Base-by-base conservation (phyloP, 2,329 filamentous ascomycete species). In the Colletotrichum sp. region DNA sequence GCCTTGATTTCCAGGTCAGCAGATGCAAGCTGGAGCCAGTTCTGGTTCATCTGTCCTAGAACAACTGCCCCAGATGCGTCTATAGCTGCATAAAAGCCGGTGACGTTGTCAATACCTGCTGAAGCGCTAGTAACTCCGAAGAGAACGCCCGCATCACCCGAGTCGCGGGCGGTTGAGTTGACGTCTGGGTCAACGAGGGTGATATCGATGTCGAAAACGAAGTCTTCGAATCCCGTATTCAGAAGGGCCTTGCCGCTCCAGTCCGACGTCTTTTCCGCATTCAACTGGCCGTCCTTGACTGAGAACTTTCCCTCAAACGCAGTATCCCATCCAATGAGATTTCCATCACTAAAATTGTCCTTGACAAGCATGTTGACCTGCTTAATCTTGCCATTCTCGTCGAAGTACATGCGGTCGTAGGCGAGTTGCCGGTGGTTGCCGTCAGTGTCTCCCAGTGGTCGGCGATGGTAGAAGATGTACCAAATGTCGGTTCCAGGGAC, bases 401-500 rank as follows among this genome's bases (percentile, higher is more conserved):
- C 84, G 76, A 89, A 89, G 76, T 85, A 83, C 83, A 90, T 87
- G 18, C 87, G 84, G 78, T 89, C 88, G 68, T 89, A 88, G 39
- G 87, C 87, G 4, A 87, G 80, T 18, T 86, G 84, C 4, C 88
- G 86, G 79, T 89, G 86, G 75, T 89, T 87, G 39, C 84, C 85
- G 70, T 85, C 84, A 1, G 83, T 85, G 63, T 88, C 86, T 75
- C 85, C 84, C 4, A 88, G 82, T 9, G 85, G 85, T 2, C 88
- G 87, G 78, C 88, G 83, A 74, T 89, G 87, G 63, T 89, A 89
- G 0, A 83, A 87, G 34, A 89, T 88, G 74, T 87, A 88, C 87
- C 87, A 89, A n/a, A 88, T 83, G 76, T 89, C 87, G 1, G 86
- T 88, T 0, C 83, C 85, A 0, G 87, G 87, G 1, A 89, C 82